A percentile compares a stretch with the other conserved stretches of the same genome.
phyloP scores from a whole-genome alignment of 2,329 filamentous ascomycete genomes.

The Dothistroma pini region DNA sequence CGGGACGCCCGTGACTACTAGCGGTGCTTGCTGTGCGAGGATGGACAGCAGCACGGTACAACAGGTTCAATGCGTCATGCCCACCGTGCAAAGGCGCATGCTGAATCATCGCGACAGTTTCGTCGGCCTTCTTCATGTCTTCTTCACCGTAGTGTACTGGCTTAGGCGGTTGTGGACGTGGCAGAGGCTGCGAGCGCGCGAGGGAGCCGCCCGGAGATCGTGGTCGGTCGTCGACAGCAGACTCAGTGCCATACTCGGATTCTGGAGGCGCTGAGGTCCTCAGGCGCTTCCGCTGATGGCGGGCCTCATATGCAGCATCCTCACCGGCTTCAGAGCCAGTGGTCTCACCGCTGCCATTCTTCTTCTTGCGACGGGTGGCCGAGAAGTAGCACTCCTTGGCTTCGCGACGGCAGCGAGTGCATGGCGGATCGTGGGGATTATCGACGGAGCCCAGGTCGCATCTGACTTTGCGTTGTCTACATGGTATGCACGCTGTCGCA shows the following conservation, averaged over 20 bases:
- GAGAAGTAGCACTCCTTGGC: conserved; percentile 98
- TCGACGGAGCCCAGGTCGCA: conserved; percentile 72
- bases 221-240: conserved; percentile 52
- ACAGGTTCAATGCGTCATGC: conserved; percentile 84
- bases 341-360: conserved; percentile 51
- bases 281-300: conserved; percentile 69
- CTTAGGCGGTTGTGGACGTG: conserved; percentile 51
- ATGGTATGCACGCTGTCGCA: conserved; percentile 50
- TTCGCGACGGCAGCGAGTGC: conserved; percentile 88
- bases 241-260: conserved; percentile 47
- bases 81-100: conserved; percentile 76
- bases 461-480: conserved; percentile 55
- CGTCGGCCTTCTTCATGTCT: conserved; percentile 57
- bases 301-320: conserved; percentile 60
- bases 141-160: conserved; percentile 44
- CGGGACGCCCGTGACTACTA: conserved; percentile 26
- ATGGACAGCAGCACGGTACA: conserved; percentile 74
- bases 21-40: conserved; percentile 44
- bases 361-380: conserved; percentile 87
- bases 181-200: conserved; percentile 63
- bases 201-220: conserved; percentile 63
- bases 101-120: conserved; percentile 57
- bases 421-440: conserved; percentile 89
- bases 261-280: conserved; percentile 38
- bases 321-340: conserved; percentile 42